Evolutionary conservation across 2,329 filamentous ascomycete species (phyloP), one percentile per base, ranked within the genome.

Genomic region (Curvularia hawaiiensis): DNA sequence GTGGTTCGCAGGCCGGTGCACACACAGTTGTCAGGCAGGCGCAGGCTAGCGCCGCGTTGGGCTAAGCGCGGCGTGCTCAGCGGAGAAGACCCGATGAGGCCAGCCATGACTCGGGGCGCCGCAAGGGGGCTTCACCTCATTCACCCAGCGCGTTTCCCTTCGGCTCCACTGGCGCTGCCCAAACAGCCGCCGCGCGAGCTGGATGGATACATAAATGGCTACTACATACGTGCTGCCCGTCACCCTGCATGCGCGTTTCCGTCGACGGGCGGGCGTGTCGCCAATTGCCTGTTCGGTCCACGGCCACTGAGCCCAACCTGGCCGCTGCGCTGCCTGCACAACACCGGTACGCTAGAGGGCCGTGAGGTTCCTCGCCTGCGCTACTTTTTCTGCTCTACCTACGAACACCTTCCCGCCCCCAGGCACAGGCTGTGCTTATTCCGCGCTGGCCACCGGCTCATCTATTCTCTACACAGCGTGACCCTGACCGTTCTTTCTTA

Each of bases 21-120:
- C 52, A 48, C 47, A 43, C 40, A 53, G 43, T 57, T 45, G 54
- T 53, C 54, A 50, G 46, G 48, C 54, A 52, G 43, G 54, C 30
- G 44, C 45, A 53, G 39, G 44, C n/a, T 49, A 43, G 44, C 35
- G 51, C 41, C 54, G 50, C 16, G 40, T 40, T 24, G 49, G 16
- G 49, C 31, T 35, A 51, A 39, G 38, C 20, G 49, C 39, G 11
- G 22, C 20, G 22, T 22, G 10, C 35, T 28, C 47, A 50, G 47
- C 47, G 47, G 47, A 50, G 35, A 50, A 30, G 47, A 50, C 43
- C 39, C 52, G 52, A 44, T 52, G 22, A 44, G 38, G 43, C 31
- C 50, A 43, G 30, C 30, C 30, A 31, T 50, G 50, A 56, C 48
- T 56, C 53, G 53, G 24, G 26, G 28, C 49, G 41, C 53, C 31